Percentiles rank a stretch among this genome's conserved stretches.
These are phyloP conservation scores for Penicillium sp. DNA, from an alignment of 2,329 filamentous ascomycete species.

Conservation along the genomic window DNA sequence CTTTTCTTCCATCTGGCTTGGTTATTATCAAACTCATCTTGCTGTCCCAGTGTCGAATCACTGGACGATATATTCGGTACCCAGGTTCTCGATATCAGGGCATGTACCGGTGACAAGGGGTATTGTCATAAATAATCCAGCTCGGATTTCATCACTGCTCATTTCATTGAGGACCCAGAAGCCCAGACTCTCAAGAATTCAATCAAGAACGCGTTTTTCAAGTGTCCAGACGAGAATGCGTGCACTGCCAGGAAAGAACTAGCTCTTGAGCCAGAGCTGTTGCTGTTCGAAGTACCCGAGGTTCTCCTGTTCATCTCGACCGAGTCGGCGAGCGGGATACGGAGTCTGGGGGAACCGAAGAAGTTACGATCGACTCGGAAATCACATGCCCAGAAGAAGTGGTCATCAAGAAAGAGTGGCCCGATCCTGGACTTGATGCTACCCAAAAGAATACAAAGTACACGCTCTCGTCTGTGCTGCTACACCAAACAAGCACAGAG, in stretches of 20 bases:
- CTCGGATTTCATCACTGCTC: not conserved
- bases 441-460: constrained; percentile 23
- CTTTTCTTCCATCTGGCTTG: not conserved
- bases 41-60: not conserved
- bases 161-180: not conserved
- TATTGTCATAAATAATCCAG: not conserved
- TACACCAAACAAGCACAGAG: constrained; percentile 18
- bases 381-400: constrained; percentile 14
- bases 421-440: constrained; percentile 7
- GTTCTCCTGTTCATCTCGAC: constrained; percentile 28
- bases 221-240: not conserved
- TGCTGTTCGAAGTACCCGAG: constrained; percentile 24
- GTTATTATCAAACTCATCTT: not conserved
- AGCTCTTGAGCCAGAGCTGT: not conserved
- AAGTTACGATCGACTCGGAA: not conserved
- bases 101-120: not conserved
- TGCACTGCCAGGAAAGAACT: not conserved
- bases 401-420: constrained; percentile 10
- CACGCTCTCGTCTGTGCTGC: constrained; percentile 31
- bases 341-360: not conserved
- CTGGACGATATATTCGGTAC: not conserved
- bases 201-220: not conserved
- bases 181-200: not conserved
- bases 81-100: not conserved
- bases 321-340: constrained; percentile 3